Base-by-base conservation (phyloP, 2,329 filamentous ascomycete genomes). In the Botryotinia globosa region DNA sequence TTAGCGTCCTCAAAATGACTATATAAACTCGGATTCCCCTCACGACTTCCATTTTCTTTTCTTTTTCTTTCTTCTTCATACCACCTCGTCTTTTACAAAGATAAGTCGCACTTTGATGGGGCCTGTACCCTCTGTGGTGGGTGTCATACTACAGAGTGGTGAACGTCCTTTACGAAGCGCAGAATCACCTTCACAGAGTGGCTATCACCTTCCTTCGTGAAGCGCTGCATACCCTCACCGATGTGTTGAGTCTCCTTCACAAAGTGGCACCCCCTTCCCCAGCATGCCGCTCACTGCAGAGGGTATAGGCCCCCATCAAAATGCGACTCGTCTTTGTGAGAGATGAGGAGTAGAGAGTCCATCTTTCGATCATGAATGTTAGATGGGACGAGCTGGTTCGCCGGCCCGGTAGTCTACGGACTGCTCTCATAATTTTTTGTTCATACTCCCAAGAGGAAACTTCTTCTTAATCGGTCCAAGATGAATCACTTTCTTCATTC, bases 11-110 rank as follows among this genome's bases (percentile, higher is more conserved):
- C 14, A 62, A 25, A 18, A 62, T 39, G 59, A n/a, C 22, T 62
- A 39, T 42, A 18, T n/a, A 18, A n/a, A n/a, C 7, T 9, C 14
- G 12, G 18, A 18, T 63, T 16, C 39, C 34, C 37, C 61, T n/a
- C 14, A 10, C 25, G 2, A 29, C 8, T 39, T 44, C 9, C 25
- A 29, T 12, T 29, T 14, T 44, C 9, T 63, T 63, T n/a, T 63
- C 61, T 44, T 63, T 63, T n/a, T 63, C 61, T 44, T 44, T 44
- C 29, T 10, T 63, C 61, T 63, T 32, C 16, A 63, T 63, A 42
- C 61, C 37, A 29, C 37, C 61, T n/a, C 7, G 39, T 5, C 32
- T 29, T 5, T 18, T 37, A 44, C 25, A n/a, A 5, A 37, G 25
- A 7, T 3, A 39, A n/a, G 37, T 16, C 25, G 12, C 25, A 42